Evolutionary conservation across 202 grass and related monocot genomes (phyloP).

Genomic region (Zoysia matrella): DNA sequence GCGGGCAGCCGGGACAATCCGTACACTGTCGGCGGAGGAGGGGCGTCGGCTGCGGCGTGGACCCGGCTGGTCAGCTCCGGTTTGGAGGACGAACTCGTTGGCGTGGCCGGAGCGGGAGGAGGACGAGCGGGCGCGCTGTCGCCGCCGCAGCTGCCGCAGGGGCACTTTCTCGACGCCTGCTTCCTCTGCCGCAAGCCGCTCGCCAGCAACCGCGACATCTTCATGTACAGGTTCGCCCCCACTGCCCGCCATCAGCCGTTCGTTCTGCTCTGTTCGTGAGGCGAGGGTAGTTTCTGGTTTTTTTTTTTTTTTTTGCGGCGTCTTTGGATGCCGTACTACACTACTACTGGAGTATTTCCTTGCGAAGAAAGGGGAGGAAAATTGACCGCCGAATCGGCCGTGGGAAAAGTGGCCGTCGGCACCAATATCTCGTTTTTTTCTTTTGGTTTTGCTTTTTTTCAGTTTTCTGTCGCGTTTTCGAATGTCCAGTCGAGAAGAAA

Average conservation of each 20-base stretch:
- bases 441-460: neutral
- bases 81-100: too few relatives aligned
- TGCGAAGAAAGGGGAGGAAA: neutral
- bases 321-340: slow-evolving; percentile 31
- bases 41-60: slow-evolving; percentile 5
- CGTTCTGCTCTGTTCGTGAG: neutral
- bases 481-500: neutral
- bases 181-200: too few relatives aligned
- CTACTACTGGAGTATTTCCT: neutral
- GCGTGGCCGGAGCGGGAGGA: too few relatives aligned
- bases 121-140: too few relatives aligned
- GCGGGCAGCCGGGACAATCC: slow-evolving; percentile 23
- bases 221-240: too few relatives aligned
- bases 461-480: neutral
- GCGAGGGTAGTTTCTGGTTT: neutral
- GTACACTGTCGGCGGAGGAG: slow-evolving; percentile 41
- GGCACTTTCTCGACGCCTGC: too few relatives aligned
- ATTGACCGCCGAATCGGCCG: slow-evolving; percentile 40
- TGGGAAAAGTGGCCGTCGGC: slow-evolving; percentile 22
- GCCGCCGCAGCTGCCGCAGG: too few relatives aligned
- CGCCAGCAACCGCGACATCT: too few relatives aligned
- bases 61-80: too few relatives aligned
- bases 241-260: too few relatives aligned
- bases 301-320: slow-evolving; percentile 2
- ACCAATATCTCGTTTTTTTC: neutral